Evolutionary conservation across 345 rosid genomes (phyloP).

Genomic region (Acer saccharum): DNA sequence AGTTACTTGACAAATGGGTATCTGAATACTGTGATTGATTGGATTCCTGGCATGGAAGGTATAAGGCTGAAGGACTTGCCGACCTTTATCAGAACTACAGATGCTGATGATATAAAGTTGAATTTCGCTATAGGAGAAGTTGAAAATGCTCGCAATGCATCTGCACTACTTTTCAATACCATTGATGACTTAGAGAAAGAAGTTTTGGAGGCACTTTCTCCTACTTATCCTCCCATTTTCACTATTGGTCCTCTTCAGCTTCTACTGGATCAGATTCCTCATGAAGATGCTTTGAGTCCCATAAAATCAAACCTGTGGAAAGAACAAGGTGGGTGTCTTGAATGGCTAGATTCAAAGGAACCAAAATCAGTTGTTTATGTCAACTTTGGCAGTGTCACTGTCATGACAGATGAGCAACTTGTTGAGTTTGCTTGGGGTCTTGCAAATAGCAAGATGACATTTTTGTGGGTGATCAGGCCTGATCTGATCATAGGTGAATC

Average conservation of each 20-base stretch:
- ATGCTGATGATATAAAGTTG: constrained; percentile 15
- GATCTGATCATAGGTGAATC: constrained; percentile 18
- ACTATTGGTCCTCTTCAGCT: constrained; percentile 15
- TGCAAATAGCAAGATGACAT: constrained; percentile 10
- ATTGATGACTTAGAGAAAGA: constrained; percentile 15
- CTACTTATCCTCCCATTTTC: constrained; percentile 2
- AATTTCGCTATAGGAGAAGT: background rate
- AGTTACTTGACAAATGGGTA: background rate
- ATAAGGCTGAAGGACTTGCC: constrained; percentile 26
- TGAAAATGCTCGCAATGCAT: background rate
- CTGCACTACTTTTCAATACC: constrained; percentile 20
- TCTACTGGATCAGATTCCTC: background rate
- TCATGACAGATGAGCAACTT: constrained; percentile 14
- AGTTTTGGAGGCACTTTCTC: constrained; percentile 17
- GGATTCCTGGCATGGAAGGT: constrained; percentile 10
- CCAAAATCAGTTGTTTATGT: background rate
- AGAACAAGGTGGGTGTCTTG: background rate
- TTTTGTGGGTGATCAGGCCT: constrained; percentile 27
- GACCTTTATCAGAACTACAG: constrained; percentile 21
- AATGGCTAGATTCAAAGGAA: constrained; percentile 1
- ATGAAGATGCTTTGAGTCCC: background rate
- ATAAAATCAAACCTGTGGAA: constrained; percentile 9
- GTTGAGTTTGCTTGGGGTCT: constrained; percentile 24
- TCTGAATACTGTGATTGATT: background rate
- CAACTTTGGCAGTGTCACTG: background rate